These are phyloP conservation scores for Phytophthora fragariaefolia DNA, from an alignment of 352 stramenopile species.

Conservation along the genomic window DNA sequence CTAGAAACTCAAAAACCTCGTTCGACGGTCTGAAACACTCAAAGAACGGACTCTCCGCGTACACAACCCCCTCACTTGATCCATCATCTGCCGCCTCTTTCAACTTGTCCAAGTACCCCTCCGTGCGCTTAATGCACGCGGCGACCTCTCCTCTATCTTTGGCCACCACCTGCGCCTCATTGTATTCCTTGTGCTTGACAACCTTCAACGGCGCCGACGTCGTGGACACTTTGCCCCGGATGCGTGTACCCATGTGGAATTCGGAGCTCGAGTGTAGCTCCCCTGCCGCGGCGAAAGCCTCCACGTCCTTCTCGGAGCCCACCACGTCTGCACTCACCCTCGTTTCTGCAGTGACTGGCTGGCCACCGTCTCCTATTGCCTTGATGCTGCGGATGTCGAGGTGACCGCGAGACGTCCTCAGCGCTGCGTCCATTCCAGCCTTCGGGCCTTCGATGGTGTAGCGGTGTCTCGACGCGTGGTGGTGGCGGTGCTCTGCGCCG, in stretches of 20 bases:
- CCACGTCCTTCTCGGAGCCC: constrained; percentile 36
- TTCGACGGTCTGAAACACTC: constrained; percentile 74
- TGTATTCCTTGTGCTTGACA: constrained; percentile 34
- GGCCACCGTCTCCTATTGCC: constrained; percentile 8
- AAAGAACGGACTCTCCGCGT: constrained; percentile 67
- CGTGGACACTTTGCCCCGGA: constrained; percentile 30
- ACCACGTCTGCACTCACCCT: constrained; percentile 38
- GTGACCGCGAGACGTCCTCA: constrained; percentile 17
- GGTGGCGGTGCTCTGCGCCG: constrained; percentile 14
- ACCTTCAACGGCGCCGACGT: constrained; percentile 37
- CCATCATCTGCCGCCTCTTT: constrained; percentile 13
- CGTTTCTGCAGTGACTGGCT: constrained; percentile 23
- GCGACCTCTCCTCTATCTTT: constrained; percentile 54
- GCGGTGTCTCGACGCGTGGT: constrained; percentile 30
- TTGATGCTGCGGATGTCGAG: constrained; percentile 48
- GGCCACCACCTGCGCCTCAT: constrained; percentile 36
- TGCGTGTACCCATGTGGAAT: constrained; percentile 24
- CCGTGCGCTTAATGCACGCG: constrained; percentile 52
- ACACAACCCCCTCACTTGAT: constrained; percentile 20
- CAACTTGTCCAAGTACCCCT: constrained; percentile 54
- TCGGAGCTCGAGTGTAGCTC: constrained; percentile 24
- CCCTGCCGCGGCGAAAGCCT: constrained; percentile 28
- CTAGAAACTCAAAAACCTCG: constrained; percentile 70
- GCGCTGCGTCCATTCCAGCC: constrained; percentile 33
- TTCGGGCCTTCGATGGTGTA: constrained; percentile 47